These are phyloP conservation scores for Jamesozyma spencerorum DNA, from an alignment of 805 yeast genomes.

Conservation along the genomic window DNA sequence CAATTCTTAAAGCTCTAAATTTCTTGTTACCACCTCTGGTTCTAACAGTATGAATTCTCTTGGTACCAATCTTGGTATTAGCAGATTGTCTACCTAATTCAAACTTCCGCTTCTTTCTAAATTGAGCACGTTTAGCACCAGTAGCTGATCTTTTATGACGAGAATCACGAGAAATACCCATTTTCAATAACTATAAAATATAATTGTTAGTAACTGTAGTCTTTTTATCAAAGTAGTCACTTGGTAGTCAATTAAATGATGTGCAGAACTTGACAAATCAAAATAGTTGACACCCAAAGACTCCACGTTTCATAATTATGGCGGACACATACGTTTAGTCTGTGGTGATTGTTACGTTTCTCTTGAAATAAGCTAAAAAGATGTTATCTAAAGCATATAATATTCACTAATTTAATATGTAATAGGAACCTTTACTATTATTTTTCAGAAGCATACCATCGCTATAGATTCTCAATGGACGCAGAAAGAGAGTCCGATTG, in stretches of 20 bases:
- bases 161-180: slow-evolving; percentile 99
- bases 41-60: slow-evolving; percentile 98
- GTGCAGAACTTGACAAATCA: no score
- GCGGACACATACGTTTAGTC: slow-evolving; percentile 23
- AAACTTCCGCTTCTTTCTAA: slow-evolving; percentile 99
- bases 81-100: slow-evolving; percentile 99
- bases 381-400: no score
- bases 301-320: background rate
- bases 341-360: slow-evolving; percentile 18
- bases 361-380: background rate
- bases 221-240: no score
- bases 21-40: slow-evolving; percentile 99
- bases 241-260: no score
- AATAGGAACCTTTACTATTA: no score
- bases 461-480: no score
- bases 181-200: slow-evolving; percentile 37
- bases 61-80: slow-evolving; percentile 97
- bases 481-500: no score
- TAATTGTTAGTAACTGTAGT: background rate
- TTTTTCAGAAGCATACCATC: no score
- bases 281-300: background rate
- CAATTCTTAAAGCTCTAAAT: slow-evolving; percentile 99
- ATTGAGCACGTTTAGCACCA: slow-evolving; percentile 99
- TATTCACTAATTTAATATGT: no score
- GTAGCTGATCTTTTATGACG: slow-evolving; percentile 99